Base-by-base conservation (phyloP, 441 rosid genomes). In the Mallotus japonicus region DNA sequence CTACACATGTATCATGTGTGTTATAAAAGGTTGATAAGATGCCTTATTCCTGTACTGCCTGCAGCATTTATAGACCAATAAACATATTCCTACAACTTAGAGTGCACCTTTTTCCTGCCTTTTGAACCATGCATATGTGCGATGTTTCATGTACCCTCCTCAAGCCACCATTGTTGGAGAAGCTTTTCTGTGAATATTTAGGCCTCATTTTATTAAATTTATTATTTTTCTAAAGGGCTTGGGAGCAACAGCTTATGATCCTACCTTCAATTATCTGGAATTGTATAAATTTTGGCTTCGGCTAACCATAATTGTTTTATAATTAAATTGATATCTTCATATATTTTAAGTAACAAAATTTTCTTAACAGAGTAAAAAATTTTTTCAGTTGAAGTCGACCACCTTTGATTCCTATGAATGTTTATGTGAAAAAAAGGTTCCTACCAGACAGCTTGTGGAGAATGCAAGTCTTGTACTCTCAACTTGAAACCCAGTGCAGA, bases 71-170 rank as follows among this genome's bases (percentile, higher is more conserved):
- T 28, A 28, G 32, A 28, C 32, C 32, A 28, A 28, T 28, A 1
- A 75, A 60, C 55, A 58, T 20, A 67, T 59, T 58, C 59, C 59
- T 47, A 60, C 60, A 16, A 61, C 40, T 53, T 62, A 62, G 65
- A 12, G 37, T 28, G 32, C 2, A 28, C 32, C 32, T 37, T 74
- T 60, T 37, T 6, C 60, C 8, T 57, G 19, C 50, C 32, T 72
- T 72, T 58, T 46, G 34, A 17, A 9, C 59, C 40, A 32, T 56
- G 13, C 16, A 14, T 19, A 7, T 7, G 37, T 12, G 14, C 40
- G 2, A 28, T 71, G 75, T 13, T 17, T 73, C 17, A 73, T 57
- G 12, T 32, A 9, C 47, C 16, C 3, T 64, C 54, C 28, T 58
- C 32, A 58, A 40, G 20, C 53, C 20, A 49, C 24, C 8, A 10